Evolutionary conservation across 2,329 filamentous ascomycete genomes (phyloP).

Genomic region (Penicillium sp.): DNA sequence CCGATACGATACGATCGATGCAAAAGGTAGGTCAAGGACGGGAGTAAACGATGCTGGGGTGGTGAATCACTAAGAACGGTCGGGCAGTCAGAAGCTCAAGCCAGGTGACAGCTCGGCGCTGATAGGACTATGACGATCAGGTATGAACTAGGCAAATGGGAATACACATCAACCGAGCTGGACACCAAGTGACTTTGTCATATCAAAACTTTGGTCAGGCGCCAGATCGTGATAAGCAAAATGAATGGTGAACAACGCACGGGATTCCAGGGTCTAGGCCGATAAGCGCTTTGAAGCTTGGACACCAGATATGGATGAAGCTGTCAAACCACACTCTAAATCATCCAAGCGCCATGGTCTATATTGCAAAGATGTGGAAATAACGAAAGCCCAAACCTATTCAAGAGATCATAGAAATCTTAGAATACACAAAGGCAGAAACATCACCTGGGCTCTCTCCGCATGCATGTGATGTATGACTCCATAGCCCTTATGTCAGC

Average conservation of each 20-base stretch:
- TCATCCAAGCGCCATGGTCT: conserved; percentile 3
- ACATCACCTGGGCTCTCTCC: conserved; percentile 2
- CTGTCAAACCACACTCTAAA: neutral
- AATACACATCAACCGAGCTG: conserved; percentile 13
- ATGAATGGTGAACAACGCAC: conserved; percentile 5
- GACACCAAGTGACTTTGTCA: conserved; percentile 15
- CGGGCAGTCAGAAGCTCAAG: conserved; percentile 13
- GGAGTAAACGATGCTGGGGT: conserved; percentile 4
- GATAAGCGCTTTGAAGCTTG: conserved; percentile 13
- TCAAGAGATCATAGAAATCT: neutral
- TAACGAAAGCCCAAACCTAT: neutral
- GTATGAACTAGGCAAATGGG: conserved; percentile 9
- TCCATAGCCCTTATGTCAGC: conserved; percentile 1
- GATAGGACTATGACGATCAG: conserved; percentile 17
- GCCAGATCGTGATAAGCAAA: neutral
- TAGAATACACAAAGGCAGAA: neutral
- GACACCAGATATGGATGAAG: neutral
- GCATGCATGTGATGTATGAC: conserved; percentile 6
- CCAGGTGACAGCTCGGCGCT: conserved; percentile 21
- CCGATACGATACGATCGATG: neutral
- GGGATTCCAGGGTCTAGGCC: conserved; percentile 3
- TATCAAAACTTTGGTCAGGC: conserved; percentile 15
- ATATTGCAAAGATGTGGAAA: neutral
- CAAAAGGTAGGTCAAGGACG: conserved; percentile 1
- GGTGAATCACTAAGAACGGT: conserved; percentile 7